phyloP scores from a whole-genome alignment of 2,329 filamentous ascomycete genomes.

The Amauroascus niger region DNA sequence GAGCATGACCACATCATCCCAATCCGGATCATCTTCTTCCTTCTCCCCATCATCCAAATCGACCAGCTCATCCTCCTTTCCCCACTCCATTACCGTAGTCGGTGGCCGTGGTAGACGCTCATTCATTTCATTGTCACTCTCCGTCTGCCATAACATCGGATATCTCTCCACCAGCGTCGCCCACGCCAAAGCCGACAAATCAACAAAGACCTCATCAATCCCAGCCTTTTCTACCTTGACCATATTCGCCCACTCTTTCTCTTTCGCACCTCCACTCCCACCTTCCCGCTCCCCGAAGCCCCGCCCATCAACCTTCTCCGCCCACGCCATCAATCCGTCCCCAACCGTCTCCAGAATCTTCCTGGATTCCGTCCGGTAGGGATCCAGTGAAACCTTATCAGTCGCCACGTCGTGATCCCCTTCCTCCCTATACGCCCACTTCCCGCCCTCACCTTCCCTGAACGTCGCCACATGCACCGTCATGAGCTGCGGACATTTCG shows the following conservation, averaged over 20 bases:
- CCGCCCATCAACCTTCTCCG: constrained; percentile 16
- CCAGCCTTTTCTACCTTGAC: constrained; percentile 78
- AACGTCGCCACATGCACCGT: constrained; percentile 92
- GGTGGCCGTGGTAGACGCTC: constrained; percentile 64
- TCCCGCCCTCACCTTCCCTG: constrained; percentile 72
- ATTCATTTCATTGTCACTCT: constrained; percentile 49
- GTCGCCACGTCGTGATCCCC: constrained; percentile 68
- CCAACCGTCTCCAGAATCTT: constrained; percentile 73
- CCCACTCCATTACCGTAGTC: constrained; percentile 69
- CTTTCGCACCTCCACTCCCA: constrained; percentile 11
- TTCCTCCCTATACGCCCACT: constrained; percentile 83
- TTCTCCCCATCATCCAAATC: constrained; percentile 63
- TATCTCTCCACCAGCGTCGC: constrained; percentile 64
- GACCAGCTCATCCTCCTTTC: constrained; percentile 63
- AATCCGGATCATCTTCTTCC: constrained; percentile 77
- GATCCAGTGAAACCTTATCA: constrained; percentile 90
- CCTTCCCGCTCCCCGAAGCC: constrained; percentile 13
- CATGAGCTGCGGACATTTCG: constrained; percentile 73
- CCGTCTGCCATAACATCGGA: constrained; percentile 52
- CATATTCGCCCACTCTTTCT: constrained; percentile 24
- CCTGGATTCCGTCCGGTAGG: constrained; percentile 75
- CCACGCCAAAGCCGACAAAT: constrained; percentile 78
- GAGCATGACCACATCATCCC: constrained; percentile 85
- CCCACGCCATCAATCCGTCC: constrained; percentile 51
- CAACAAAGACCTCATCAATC: constrained; percentile 91